Evolutionary conservation across 768 basidiomycete genomes (phyloP).

Genomic region (Neoboletus brunneissimus): DNA sequence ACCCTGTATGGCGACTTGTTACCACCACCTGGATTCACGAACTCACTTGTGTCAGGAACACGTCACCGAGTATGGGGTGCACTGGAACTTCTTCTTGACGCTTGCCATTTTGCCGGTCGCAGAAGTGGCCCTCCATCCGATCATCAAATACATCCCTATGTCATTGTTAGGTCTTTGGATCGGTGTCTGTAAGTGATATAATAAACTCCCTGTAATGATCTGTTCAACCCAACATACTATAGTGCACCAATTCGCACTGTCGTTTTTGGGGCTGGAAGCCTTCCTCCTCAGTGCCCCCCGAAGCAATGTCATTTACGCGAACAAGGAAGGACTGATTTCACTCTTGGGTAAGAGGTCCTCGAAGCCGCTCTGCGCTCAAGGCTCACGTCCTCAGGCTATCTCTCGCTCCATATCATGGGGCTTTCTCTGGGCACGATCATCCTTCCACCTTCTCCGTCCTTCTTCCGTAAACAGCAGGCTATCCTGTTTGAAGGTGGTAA

Average conservation of each 20-base stretch:
- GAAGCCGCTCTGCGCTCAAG: neutral
- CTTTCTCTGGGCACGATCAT: conserved; percentile 77
- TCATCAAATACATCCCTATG: conserved; percentile 56
- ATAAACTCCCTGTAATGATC: neutral
- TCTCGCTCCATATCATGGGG: conserved; percentile 86
- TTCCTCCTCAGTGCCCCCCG: conserved; percentile 70
- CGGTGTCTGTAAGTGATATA: conserved; percentile 48
- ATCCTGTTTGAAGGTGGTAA: conserved; percentile 14
- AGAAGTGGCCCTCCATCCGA: conserved; percentile 65
- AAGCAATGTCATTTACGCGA: conserved; percentile 61
- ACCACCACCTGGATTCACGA: neutral
- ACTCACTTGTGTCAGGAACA: conserved; percentile 63
- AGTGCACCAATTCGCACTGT: conserved; percentile 75
- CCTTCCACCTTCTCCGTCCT: conserved; percentile 74
- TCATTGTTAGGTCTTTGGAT: conserved; percentile 61
- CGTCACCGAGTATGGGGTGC: conserved; percentile 90
- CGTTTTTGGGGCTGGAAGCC: conserved; percentile 48
- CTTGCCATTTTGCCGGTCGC: conserved; percentile 76
- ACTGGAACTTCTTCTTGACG: conserved; percentile 99
- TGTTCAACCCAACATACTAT: neutral
- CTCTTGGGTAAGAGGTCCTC: conserved; percentile 52
- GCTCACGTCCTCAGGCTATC: conserved; percentile 58
- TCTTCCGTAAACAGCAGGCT: conserved; percentile 54
- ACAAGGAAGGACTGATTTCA: conserved; percentile 91
- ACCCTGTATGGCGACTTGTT: conserved; percentile 65